phyloP scores from a whole-genome alignment of 2,329 filamentous ascomycete genomes.

The Neoascochyta sp. region DNA sequence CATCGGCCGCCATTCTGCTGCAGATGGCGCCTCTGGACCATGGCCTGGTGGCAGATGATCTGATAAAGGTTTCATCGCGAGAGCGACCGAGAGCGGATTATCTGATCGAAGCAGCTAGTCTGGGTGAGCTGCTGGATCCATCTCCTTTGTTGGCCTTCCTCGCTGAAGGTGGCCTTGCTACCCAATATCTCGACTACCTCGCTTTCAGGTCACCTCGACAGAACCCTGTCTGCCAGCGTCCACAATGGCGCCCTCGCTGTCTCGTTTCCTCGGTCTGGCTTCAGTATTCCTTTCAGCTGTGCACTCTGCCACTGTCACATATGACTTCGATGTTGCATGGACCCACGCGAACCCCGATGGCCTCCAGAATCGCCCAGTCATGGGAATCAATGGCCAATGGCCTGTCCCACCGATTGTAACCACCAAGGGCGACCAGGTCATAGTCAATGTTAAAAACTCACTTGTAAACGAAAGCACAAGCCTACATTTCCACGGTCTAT shows the following conservation, averaged over 20 bases:
- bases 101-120: constrained; percentile 30
- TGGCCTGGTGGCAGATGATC: constrained; percentile 15
- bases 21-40: constrained; percentile 4
- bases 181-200: too few relatives aligned
- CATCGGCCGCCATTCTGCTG: constrained; percentile 10
- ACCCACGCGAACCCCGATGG: constrained; percentile 55
- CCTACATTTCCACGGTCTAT: constrained; percentile 75
- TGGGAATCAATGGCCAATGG: constrained; percentile 72
- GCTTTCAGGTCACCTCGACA: too few relatives aligned
- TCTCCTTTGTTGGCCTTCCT: too few relatives aligned
- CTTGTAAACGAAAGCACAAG: constrained; percentile 61
- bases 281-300: constrained; percentile 20
- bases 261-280: constrained; percentile 41
- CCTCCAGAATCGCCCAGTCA: constrained; percentile 47
- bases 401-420: constrained; percentile 70
- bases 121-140: too few relatives aligned
- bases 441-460: constrained; percentile 66
- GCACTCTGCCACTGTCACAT: constrained; percentile 40
- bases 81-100: constrained; percentile 5
- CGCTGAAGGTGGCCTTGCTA: too few relatives aligned
- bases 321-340: constrained; percentile 55
- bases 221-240: too few relatives aligned
- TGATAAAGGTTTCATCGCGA: constrained; percentile 17
- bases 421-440: constrained; percentile 68
- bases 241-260: constrained; percentile 46